Conservation (phyloP, 768 basidiomycete genomes). For the Naganishia vaughanmartiniae region DNA sequence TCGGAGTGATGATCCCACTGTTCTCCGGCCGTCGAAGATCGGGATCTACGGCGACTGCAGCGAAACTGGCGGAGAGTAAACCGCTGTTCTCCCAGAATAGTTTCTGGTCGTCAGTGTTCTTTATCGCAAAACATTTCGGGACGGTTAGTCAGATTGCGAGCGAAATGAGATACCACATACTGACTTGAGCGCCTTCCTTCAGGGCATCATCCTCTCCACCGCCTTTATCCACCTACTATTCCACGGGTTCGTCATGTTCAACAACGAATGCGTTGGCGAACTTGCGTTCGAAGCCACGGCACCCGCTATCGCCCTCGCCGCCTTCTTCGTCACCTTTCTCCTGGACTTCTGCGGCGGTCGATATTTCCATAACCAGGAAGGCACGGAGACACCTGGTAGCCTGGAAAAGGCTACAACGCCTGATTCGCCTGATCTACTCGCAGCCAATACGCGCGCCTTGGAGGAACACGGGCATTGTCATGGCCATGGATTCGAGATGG, state of each 20-base stretch:
- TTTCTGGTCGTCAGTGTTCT: conserved; percentile 41
- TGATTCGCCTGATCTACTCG: conserved; percentile 12
- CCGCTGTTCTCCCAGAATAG: conserved; percentile 28
- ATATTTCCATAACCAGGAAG: conserved; percentile 6
- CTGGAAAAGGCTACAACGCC: conserved; percentile 31
- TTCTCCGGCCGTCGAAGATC: conserved; percentile 33
- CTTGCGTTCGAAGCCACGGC: conserved; percentile 50
- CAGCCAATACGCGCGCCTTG: conserved; percentile 12
- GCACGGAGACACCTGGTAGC: conserved; percentile 5
- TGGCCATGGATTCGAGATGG: conserved; percentile 17
- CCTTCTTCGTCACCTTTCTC: conserved; percentile 45
- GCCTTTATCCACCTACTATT: conserved; percentile 52
- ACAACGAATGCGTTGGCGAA: conserved; percentile 49
- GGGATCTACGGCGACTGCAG: conserved; percentile 8
- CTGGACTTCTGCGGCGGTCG: conserved; percentile 49
- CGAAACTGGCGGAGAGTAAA: conserved; percentile 13
- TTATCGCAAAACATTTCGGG: conserved; percentile 46
- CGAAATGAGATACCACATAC: not conserved
- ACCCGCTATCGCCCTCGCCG: conserved; percentile 50
- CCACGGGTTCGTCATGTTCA: conserved; percentile 53
- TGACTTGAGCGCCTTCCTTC: not conserved
- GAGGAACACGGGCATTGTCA: conserved; percentile 18
- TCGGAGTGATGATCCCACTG: conserved; percentile 43
- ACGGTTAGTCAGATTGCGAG: conserved; percentile 26
- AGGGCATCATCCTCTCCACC: conserved; percentile 50